phyloP scores from a whole-genome alignment of 768 basidiomycete species.

The Suillus americanus region DNA sequence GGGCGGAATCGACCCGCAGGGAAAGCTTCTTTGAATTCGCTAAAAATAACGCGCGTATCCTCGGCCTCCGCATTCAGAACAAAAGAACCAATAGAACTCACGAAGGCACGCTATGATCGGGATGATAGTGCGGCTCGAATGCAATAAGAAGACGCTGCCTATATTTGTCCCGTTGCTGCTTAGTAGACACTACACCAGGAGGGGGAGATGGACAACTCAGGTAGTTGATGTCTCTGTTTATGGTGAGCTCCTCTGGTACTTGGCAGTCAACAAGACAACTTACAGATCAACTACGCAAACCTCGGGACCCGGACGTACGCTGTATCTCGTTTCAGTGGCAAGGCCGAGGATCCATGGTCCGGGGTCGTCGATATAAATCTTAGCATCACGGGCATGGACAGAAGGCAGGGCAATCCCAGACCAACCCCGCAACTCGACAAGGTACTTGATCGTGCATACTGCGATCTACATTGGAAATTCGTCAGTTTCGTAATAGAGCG shows the following conservation, averaged over 20 bases:
- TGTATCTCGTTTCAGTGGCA: constrained; percentile 80
- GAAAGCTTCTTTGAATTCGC: constrained; percentile 94
- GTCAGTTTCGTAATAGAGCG: background rate
- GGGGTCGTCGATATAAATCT: constrained; percentile 93
- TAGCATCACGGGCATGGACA: constrained; percentile 86
- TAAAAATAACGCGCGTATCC: constrained; percentile 28
- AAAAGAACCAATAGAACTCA: constrained; percentile 22
- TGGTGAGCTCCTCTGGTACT: background rate
- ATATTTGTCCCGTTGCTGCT: constrained; percentile 80
- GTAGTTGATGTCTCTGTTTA: constrained; percentile 73
- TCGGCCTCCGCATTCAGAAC: constrained; percentile 1
- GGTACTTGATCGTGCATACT: constrained; percentile 87
- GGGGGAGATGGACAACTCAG: constrained; percentile 84
- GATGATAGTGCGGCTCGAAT: constrained; percentile 85
- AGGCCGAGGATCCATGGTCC: constrained; percentile 96
- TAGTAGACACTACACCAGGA: constrained; percentile 67
- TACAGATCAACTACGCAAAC: constrained; percentile 88
- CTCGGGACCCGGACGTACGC: constrained; percentile 72
- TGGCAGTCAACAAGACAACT: constrained; percentile 26
- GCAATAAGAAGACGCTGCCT: constrained; percentile 70
- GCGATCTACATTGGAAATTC: constrained; percentile 53
- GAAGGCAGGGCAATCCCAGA: constrained; percentile 81
- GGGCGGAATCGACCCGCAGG: constrained; percentile 90
- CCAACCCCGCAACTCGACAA: constrained; percentile 93
- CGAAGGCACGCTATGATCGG: constrained; percentile 84